Evolutionary conservation across 169 alveolate genomes (phyloP), one percentile per base, ranked within the genome.

Genomic region (Cryptosporidium meleagridis): DNA sequence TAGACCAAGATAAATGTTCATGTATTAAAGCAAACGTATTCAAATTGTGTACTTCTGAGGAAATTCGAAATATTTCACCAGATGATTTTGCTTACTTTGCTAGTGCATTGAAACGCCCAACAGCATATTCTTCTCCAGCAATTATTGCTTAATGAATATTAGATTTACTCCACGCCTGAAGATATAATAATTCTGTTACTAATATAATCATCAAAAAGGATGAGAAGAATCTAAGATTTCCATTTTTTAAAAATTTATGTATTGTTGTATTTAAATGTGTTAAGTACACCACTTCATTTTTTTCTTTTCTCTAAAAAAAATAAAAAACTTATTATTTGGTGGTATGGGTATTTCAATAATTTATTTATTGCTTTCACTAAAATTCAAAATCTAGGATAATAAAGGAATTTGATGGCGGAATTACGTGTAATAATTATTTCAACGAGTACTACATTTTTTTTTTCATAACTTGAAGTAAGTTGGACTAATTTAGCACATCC

Each of bases 11-110:
- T 44, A 80, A 80, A 48, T 80, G 89, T 29, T 80, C 89, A 21
- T 80, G 89, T 35, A 80, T 80, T 45, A 80, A 80, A 41, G 89
- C 89, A 44, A 80, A 80, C 23, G 75, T 80, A 39, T 80, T 80
- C 68, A 80, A 80, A 37, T 39, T 80, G 8, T 80, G 89, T 39
- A 62, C 80, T 21, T 80, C 89, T n/a, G 89, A 80, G 35, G 80
- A 80, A 26, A 80, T 80, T 39, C 21, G 67, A 62, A 59, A 48
- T 31, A 65, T 80, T 41, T 59, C 89, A 41, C 89, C 89, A 3
- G 89, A 80, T 65, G 89, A 80, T 18, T 80, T 80, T 80, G 89
- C 75, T 12, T 80, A 80, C 75, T 80, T 80, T 26, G 89, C 89
- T 51, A 65, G 89, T 65, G 89, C 89, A 31, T 31, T 80, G 33